Evolutionary conservation across 352 stramenopile species (phyloP), one percentile per base, ranked within the genome.

Genomic region (Phytophthora palmivora): DNA sequence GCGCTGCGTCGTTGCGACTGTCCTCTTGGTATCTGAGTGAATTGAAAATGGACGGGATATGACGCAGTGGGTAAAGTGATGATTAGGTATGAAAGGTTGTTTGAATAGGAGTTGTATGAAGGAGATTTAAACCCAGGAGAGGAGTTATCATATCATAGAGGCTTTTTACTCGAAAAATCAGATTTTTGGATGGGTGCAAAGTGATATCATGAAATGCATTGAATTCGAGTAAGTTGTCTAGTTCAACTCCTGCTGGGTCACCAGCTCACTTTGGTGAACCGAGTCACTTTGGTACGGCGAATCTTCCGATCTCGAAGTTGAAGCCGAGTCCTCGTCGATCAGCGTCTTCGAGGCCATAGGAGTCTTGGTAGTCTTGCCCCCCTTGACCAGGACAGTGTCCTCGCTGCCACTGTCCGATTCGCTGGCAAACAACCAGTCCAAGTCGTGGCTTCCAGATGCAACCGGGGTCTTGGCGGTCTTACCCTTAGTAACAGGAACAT

Each of bases 131-230:
- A 60, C n/a, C 48, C 53, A 4, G 16, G 47, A 44, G 37, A 7
- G 24, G 3, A 2, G 16, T 3, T 34, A 42, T n/a, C 14, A 16
- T 16, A 38, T 16, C 12, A 33, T 16, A 48, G 12, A 53, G 37
- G 32, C n/a, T 41, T 41, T 34, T 64, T 64, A 45, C 30, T 58
- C 46, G 48, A n/a, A 63, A 56, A 28, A 64, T 54, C 46, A 58
- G 56, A 38, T 64, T 58, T 52, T 15, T 30, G 32, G 39, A 58
- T 65, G 47, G 57, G 47, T 53, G 14, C 47, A 59, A 43, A 28
- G 10, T 14, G 39, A 19, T 30, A 45, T 32, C n/a, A 10, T 11
- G 26, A 52, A 37, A 53, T 53, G 46, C 21, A 42, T 53, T 28
- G 24, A n/a, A n/a, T n/a, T n/a, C n/a, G n/a, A n/a, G n/a, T n/a